Evolutionary conservation across 768 basidiomycete genomes (phyloP).

Genomic region (Tricholoma terreum): DNA sequence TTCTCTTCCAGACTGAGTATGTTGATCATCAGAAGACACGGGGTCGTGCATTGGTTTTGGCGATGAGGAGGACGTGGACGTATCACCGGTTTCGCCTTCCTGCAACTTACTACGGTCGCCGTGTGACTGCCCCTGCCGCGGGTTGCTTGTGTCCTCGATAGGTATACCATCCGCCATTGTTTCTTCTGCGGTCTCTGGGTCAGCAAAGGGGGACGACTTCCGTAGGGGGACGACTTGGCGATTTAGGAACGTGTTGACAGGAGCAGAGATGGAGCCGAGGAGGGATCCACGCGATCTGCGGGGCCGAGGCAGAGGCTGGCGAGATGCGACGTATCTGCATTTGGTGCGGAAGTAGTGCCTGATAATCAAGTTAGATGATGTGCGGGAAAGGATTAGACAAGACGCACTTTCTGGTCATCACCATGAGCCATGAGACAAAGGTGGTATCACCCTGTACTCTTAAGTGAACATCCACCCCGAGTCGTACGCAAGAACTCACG

Average conservation of each 20-base stretch:
- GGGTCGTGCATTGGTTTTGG: neutral
- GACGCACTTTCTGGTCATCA: conserved; percentile 55
- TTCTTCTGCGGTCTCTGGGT: neutral
- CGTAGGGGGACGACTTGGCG: neutral
- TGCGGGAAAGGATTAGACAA: neutral
- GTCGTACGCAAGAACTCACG: conserved; percentile 25
- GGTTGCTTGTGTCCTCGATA: neutral
- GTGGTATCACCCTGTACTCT: conserved; percentile 41
- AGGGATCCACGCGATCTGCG: neutral
- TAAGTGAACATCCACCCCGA: neutral
- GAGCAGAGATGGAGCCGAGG: neutral
- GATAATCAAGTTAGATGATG: neutral
- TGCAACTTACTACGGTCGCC: neutral
- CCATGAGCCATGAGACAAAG: conserved; percentile 62
- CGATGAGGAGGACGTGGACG: neutral
- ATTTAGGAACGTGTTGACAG: neutral
- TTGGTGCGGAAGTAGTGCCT: conserved; percentile 44
- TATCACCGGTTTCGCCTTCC: neutral
- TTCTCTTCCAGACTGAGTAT: neutral
- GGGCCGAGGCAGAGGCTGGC: neutral
- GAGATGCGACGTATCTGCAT: conserved; percentile 37
- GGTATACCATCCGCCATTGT: neutral
- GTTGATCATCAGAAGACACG: neutral
- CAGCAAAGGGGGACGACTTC: neutral
- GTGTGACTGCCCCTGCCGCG: neutral